Base-by-base conservation (phyloP, 768 basidiomycete genomes). In the Leucosporidium scottii region DNA sequence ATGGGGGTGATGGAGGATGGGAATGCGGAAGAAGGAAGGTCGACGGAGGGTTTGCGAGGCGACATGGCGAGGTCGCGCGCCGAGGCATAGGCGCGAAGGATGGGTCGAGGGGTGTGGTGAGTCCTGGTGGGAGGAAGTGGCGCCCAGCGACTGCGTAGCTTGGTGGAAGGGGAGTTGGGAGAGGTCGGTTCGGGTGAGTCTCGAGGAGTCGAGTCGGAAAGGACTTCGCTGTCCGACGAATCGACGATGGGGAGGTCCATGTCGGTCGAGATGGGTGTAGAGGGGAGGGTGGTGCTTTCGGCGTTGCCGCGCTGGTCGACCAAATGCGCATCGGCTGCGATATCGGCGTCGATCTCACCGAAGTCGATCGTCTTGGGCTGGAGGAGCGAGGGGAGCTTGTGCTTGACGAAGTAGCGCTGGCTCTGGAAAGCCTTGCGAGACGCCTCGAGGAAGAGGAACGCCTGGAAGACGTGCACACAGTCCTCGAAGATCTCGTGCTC, bases 401-500 rank as follows among this genome's bases (percentile, higher is more conserved):
- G 66, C 59, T 71, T 72, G 66, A 76, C 71, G 54, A 72, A 76
- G 18, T 62, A 31, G 4, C 75, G 70, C 30, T 74, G 71, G 27
- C 61, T 64, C 36, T 73, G 74, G 64, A 76, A 71, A 1, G 75
- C 74, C 57, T 73, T 72, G 34, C 74, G 66, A 2, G 74, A 70
- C 1, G 75, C 75, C 27, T 75, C 74, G 54, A 76, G 66, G 65
- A 76, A 75, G 23, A 73, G 71, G 64, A 76, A 71, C 23, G 73
- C 73, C 59, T 76, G 75, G 59, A 75, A 75, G 44, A 69, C 74
- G 67, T 75, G 73, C 18, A 93, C 91, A 60, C 87, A 88, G 78
- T 99, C 94, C 74, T 68, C 68, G 62, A 70, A 73, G 30, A 91
- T 79, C 77, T 97, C 94, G 74, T 93, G 90, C 71, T 85, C 85